Percentiles rank a stretch among this genome's conserved stretches.
These are phyloP conservation scores for Sequoia sempervirens DNA, from an alignment of 75 land plant genomes.

Conservation along the genomic window DNA sequence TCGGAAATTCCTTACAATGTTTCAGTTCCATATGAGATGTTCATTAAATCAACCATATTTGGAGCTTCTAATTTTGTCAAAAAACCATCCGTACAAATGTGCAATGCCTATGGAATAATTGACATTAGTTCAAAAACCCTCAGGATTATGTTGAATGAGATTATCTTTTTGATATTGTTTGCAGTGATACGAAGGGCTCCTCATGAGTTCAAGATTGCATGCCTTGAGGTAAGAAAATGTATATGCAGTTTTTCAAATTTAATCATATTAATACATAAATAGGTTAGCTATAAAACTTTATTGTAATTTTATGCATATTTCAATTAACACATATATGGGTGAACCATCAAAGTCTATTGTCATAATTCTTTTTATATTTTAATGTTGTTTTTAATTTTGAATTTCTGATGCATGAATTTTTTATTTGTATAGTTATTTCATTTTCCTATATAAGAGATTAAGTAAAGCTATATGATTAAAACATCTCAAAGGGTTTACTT, in stretches of 20 bases:
- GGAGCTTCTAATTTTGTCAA: background rate
- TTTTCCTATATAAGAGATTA: background rate
- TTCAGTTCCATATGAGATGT: too few relatives aligned
- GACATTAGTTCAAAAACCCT: background rate
- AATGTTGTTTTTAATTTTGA: background rate
- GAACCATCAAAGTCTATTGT: background rate
- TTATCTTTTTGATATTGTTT: constrained; percentile 9
- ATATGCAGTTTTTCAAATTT: background rate
- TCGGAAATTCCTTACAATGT: too few relatives aligned
- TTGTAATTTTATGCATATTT: background rate
- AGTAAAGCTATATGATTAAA: background rate
- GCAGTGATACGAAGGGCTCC: constrained; percentile 98
- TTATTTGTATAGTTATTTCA: background rate
- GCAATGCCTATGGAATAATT: background rate
- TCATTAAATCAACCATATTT: background rate
- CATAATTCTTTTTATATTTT: background rate
- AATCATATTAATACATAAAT: background rate
- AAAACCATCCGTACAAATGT: background rate
- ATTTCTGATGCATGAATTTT: background rate
- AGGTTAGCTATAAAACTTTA: background rate
- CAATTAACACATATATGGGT: background rate
- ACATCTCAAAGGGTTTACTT: background rate
- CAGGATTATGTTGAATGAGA: background rate
- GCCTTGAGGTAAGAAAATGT: constrained; percentile 67
- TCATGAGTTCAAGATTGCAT: constrained; percentile 98